These are phyloP conservation scores for Emmonsia crescens DNA, from an alignment of 2,329 filamentous ascomycete species.

Conservation along the genomic window DNA sequence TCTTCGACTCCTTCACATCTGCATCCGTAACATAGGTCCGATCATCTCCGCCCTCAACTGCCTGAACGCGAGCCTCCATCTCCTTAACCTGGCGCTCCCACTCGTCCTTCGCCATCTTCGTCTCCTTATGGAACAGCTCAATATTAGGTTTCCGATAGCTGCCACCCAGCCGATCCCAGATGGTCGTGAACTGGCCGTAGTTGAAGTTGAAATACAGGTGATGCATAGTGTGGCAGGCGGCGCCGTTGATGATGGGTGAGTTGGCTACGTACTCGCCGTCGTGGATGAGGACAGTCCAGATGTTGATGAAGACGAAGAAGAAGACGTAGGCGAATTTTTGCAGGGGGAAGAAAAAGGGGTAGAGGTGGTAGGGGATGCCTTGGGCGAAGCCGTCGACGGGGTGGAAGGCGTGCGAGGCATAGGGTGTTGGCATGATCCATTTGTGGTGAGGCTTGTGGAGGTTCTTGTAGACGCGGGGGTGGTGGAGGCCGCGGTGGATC, in stretches of 20 bases:
- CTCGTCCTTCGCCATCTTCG: constrained; percentile 70
- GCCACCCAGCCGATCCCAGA: constrained; percentile 79
- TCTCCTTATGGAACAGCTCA: constrained; percentile 72
- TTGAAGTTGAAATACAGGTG: constrained; percentile 84
- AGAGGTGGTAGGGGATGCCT: constrained; percentile 83
- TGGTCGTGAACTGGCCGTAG: constrained; percentile 87
- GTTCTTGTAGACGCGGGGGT: constrained; percentile 69
- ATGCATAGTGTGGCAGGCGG: constrained; percentile 88
- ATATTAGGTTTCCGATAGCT: constrained; percentile 80
- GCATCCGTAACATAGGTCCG: constrained; percentile 26
- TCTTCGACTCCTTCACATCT: constrained; percentile 25
- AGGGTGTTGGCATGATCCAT: constrained; percentile 98
- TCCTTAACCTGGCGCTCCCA: constrained; percentile 68
- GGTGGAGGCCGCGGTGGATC: constrained; percentile 78
- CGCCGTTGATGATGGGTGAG: constrained; percentile 84
- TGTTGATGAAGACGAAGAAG: constrained; percentile 85
- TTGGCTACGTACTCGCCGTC: constrained; percentile 91
- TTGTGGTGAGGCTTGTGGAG: constrained; percentile 98
- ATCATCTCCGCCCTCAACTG: constrained; percentile 54
- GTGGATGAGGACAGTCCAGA: constrained; percentile 95
- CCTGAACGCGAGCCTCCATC: constrained; percentile 64
- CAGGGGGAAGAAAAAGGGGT: constrained; percentile 83
- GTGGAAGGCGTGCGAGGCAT: constrained; percentile 88
- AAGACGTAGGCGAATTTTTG: constrained; percentile 81
- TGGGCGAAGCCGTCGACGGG: constrained; percentile 84